phyloP scores from a whole-genome alignment of 208 protist species.

The Trypanosoma scelopori region DNA sequence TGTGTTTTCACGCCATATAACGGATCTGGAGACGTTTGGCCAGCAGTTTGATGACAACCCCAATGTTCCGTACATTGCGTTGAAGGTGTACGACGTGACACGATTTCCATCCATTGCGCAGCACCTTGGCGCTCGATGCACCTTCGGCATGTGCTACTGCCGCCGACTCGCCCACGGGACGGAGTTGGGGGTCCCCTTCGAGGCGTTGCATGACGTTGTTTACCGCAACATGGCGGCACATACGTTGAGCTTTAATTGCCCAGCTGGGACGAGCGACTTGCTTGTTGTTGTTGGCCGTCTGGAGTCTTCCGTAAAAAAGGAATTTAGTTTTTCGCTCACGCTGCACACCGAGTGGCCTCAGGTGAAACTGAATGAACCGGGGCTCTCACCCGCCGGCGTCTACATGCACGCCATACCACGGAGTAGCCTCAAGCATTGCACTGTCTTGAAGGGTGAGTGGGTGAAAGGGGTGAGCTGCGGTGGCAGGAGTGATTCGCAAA shows the following conservation, averaged over 20 bases:
- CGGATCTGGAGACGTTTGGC: slow-evolving; percentile 57
- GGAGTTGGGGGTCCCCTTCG: slow-evolving; percentile 48
- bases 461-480: slow-evolving; percentile 75
- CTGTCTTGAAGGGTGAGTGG: slow-evolving; percentile 46
- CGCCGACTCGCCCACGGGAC: slow-evolving; percentile 61
- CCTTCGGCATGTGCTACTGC: slow-evolving; percentile 69
- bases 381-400: slow-evolving; percentile 41
- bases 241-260: slow-evolving; percentile 83
- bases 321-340: slow-evolving; percentile 80
- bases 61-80: slow-evolving; percentile 47
- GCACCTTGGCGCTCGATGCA: slow-evolving; percentile 55
- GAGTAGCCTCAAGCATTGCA: slow-evolving; percentile 47
- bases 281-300: slow-evolving; percentile 64
- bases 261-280: slow-evolving; percentile 62
- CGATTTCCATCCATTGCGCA: slow-evolving; percentile 72
- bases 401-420: slow-evolving; percentile 81
- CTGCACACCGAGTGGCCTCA: slow-evolving; percentile 80
- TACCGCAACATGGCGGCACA: slow-evolving; percentile 61
- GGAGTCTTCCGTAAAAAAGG: slow-evolving; percentile 36
- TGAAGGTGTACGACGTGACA: slow-evolving; percentile 82
- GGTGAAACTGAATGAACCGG: slow-evolving; percentile 34
- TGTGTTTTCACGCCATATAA: slow-evolving; percentile 79
- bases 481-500: slow-evolving; percentile 50
- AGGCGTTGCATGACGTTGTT: slow-evolving; percentile 59
- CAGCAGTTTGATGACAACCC: slow-evolving; percentile 60